phyloP scores from a whole-genome alignment of 495 filamentous ascomycete species.

The Ascodesmis nigricans region DNA sequence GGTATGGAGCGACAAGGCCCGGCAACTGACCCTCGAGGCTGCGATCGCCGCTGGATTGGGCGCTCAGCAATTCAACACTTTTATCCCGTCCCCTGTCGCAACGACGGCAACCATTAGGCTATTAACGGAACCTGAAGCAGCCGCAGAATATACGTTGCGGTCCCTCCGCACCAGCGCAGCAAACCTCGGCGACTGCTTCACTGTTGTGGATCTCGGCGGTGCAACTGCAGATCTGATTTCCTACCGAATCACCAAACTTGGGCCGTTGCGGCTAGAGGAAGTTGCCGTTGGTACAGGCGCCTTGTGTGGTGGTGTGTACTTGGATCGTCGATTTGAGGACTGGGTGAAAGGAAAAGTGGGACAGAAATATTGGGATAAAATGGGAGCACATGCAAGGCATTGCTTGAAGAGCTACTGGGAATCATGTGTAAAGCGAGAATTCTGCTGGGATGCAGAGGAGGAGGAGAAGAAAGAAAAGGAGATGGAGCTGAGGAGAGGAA shows the following conservation, averaged over 20 bases:
- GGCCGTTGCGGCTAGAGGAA: constrained; percentile 24
- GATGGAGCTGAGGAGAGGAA: constrained; percentile 1
- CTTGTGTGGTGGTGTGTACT: constrained; percentile 45
- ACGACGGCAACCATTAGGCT: too few species aligned
- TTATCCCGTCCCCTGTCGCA: background rate
- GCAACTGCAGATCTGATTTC: constrained; percentile 30
- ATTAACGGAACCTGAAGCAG: constrained; percentile 30
- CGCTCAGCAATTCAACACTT: constrained; percentile 7
- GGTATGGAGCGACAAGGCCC: constrained; percentile 65
- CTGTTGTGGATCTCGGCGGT: constrained; percentile 29
- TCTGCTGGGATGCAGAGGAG: constrained; percentile 47
- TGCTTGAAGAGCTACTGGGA: constrained; percentile 51
- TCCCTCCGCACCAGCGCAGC: constrained; percentile 34
- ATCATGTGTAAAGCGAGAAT: constrained; percentile 50
- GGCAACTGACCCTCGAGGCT: constrained; percentile 41
- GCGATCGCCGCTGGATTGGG: constrained; percentile 51
- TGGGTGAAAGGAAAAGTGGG: constrained; percentile 38
- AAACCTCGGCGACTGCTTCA: constrained; percentile 26
- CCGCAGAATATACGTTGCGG: constrained; percentile 30
- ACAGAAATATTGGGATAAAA: constrained; percentile 35
- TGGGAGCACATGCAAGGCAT: constrained; percentile 24
- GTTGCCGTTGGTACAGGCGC: constrained; percentile 30
- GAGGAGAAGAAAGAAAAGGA: constrained; percentile 27
- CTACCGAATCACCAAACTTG: constrained; percentile 24
- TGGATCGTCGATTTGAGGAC: constrained; percentile 48